Base-by-base conservation (phyloP, 2,329 filamentous ascomycete genomes). In the Pseudocercospora fuligena region DNA sequence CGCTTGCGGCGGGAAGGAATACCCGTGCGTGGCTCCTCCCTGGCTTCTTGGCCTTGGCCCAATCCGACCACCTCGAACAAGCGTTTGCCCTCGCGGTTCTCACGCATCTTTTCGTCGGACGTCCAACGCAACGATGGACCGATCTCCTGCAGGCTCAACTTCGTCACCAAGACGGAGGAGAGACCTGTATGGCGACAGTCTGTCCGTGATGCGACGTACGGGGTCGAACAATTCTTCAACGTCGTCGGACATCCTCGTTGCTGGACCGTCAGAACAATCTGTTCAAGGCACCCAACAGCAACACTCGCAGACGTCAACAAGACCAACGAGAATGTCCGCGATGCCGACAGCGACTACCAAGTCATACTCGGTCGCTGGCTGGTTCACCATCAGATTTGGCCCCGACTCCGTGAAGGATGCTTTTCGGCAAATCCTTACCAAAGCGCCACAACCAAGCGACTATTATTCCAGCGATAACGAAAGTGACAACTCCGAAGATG, bases 191-290 rank as follows among this genome's bases (percentile, higher is more conserved):
- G 66, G 58, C 25, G 64, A 63, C 46, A 25, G 29, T 21, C 36
- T 33, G 47, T 40, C 59, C 25, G 23, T 54, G 27, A 64, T 70
- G 67, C 12, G 43, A 27, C 69, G 69, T 46, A 69, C 67, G 9
- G 56, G 56, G 21, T 69, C 67, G 31, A 64, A 69, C 63, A 60
- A 63, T 57, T 72, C 73, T 56, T 72, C 73, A 29, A 70, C 66
- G 59, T 73, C 71, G 60, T 74, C 71, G 23, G 69, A 74, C 65
- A 73, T 75, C 29, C 69, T 73, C 59, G 71, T 74, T 60, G 70
- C 72, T 59, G 60, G 57, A 36, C 67, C 64, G 46, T 60, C 63
- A 53, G 29, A 54, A 46, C 36, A 21, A 40, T 59, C 58, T 16
- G 49, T 25, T 9, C 63, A 51, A 16, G 25, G 19, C 53, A n/a